Base-by-base conservation (phyloP, 805 yeast species). In the Pichia insulana region DNA sequence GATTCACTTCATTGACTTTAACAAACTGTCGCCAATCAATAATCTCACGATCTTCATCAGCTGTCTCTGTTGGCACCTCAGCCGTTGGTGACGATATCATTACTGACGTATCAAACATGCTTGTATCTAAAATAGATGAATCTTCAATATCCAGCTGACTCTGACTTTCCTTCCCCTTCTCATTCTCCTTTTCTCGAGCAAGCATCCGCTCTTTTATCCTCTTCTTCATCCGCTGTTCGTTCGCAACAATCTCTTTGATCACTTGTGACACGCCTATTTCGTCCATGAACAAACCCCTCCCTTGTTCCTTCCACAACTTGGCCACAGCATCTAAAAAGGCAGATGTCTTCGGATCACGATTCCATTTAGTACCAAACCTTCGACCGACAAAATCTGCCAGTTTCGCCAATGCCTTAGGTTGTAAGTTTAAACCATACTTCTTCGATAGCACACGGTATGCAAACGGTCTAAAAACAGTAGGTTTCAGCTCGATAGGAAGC, bases 371-470 rank as follows among this genome's bases (percentile, higher is more conserved):
- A 10, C 97, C 97, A 61, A 80, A 89, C 35, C 72, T 71, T 34
- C 68, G 69, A 2, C 97, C 92, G 20, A 92, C 69, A 41, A 76
- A 73, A n/a, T 77, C 78, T 1, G 96, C 84, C 27, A 92, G 64
- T 1, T 73, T 72, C 35, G 70, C 73, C 13, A 92, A 66, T 0
- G 96, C 97, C 49, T 83, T 80, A 0, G 96, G 80, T 54, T 90
- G 87, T 49, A 92, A 74, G 59, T 88, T 88, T 25, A 92, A 71
- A 0, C 97, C 96, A 58, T 87, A 90, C 57, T 90, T 92, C 62
- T 88, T 90, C 4, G 97, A 85, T 8, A 92, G 62, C 2, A 90
- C 75, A 33, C 98, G 69, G 59, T 89, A 92, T 0, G 97, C 97
- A 38, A 90, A 65, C 1, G 98, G 98, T 36, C 98, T 73, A 35